phyloP scores from a whole-genome alignment of 306 rosid species.

The Vigna mungo region DNA sequence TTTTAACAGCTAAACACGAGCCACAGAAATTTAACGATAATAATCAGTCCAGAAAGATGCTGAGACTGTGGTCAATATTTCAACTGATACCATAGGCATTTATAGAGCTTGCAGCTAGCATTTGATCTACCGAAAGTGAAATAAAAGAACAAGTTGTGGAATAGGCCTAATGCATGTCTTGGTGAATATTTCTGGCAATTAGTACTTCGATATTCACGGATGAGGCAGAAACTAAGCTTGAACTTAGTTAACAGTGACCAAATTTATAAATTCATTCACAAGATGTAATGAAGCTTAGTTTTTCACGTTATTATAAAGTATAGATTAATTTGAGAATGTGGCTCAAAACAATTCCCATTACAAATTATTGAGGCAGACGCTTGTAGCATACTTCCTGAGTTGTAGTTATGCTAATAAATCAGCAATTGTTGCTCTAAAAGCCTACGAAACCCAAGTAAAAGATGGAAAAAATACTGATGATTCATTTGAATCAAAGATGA shows the following conservation, averaged over 20 bases:
- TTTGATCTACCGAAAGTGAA: constrained; percentile 1
- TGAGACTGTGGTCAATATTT: constrained; percentile 18
- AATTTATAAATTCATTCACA: constrained; percentile 5
- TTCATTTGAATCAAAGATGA: constrained; percentile 52
- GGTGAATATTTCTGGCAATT: constrained; percentile 10
- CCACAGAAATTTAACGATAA: constrained; percentile 23
- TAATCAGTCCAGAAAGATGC: constrained; percentile 18
- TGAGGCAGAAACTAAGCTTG: constrained; percentile 6
- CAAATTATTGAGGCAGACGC: constrained; percentile 27
- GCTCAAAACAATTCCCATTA: constrained; percentile 5
- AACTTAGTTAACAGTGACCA: constrained; percentile 12
- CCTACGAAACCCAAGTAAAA: constrained; percentile 44
- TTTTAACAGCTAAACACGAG: constrained; percentile 25
- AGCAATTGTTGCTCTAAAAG: constrained; percentile 30
- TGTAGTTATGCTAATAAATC: constrained; percentile 41
- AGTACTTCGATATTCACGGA: not conserved
- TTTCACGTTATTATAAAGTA: constrained; percentile 22
- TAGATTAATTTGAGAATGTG: constrained; percentile 4
- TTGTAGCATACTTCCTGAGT: constrained; percentile 34
- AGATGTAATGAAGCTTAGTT: constrained; percentile 2
- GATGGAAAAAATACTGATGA: constrained; percentile 42
- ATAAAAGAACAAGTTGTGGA: constrained; percentile 4
- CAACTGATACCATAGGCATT: constrained; percentile 11
- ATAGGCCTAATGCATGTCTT: constrained; percentile 7
- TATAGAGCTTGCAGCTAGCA: not conserved